Conservation (phyloP, 2,329 filamentous ascomycete species). For the Arthroderma sp. region DNA sequence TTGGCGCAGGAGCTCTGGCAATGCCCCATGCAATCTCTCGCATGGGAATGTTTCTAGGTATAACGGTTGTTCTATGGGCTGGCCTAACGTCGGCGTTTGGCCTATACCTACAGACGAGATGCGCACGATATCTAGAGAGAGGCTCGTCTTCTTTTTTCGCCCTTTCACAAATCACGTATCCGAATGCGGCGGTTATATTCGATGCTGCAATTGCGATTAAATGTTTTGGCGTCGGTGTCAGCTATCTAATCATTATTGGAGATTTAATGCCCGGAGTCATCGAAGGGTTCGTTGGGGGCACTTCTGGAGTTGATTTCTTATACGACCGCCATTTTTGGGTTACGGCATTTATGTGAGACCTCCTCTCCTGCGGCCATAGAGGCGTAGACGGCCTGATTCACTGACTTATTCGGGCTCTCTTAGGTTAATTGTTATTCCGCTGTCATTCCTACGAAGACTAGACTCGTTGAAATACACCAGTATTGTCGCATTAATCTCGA, state of each 20-base stretch:
- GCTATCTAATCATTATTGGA: constrained; percentile 96
- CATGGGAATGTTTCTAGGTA: constrained; percentile 81
- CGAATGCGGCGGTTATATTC: constrained; percentile 88
- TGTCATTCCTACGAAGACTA: constrained; percentile 80
- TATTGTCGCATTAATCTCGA: constrained; percentile 77
- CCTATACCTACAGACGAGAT: constrained; percentile 85
- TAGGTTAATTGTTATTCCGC: constrained; percentile 79
- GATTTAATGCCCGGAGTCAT: constrained; percentile 96
- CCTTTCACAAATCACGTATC: constrained; percentile 92
- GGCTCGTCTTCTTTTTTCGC: constrained; percentile 88
- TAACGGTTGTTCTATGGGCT: constrained; percentile 80
- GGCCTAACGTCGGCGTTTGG: constrained; percentile 81
- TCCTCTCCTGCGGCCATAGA: neutral
- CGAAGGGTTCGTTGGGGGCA: constrained; percentile 58
- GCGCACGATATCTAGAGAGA: constrained; percentile 82
- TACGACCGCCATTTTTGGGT: constrained; percentile 94
- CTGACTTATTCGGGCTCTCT: neutral
- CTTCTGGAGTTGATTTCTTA: constrained; percentile 57
- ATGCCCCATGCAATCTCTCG: constrained; percentile 94
- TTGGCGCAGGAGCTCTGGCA: constrained; percentile 86
- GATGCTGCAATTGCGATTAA: constrained; percentile 94
- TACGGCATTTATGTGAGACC: constrained; percentile 72
- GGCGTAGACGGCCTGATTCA: neutral
- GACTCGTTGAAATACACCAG: constrained; percentile 98
- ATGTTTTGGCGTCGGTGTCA: constrained; percentile 94